phyloP scores from a whole-genome alignment of 2,329 filamentous ascomycete genomes.

The Paraphoma sp. region DNA sequence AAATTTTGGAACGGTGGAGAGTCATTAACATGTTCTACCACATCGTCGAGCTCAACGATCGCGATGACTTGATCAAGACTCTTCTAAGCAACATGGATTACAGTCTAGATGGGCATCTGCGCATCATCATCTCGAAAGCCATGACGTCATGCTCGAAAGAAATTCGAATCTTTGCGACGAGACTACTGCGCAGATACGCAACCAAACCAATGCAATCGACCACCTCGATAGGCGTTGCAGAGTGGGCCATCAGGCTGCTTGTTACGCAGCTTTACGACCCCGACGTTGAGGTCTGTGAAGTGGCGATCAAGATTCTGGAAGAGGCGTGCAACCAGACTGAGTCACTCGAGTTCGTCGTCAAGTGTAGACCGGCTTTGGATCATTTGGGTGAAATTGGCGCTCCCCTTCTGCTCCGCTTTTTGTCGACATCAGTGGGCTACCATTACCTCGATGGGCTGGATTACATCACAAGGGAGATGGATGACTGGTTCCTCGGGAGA shows the following conservation, averaged over 20 bases:
- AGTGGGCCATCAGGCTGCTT: constrained; percentile 96
- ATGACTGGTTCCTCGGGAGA: constrained; percentile 97
- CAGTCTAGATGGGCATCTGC: constrained; percentile 80
- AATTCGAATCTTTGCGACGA: constrained; percentile 89
- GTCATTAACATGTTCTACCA: constrained; percentile 99
- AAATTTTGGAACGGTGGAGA: constrained; percentile 93
- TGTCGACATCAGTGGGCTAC: constrained; percentile 96
- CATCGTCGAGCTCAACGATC: constrained; percentile 88
- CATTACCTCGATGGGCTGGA: constrained; percentile 96
- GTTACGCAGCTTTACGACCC: constrained; percentile 98
- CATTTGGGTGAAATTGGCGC: constrained; percentile 97
- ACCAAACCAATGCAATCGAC: constrained; percentile 60
- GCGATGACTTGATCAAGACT: constrained; percentile 88
- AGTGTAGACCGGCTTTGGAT: constrained; percentile 91
- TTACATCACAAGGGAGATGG: constrained; percentile 99
- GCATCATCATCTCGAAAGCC: constrained; percentile 91
- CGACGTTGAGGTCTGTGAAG: constrained; percentile 94
- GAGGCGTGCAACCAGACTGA: constrained; percentile 94
- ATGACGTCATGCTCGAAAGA: constrained; percentile 90
- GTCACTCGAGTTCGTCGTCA: constrained; percentile 93
- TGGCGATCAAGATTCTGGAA: constrained; percentile 95
- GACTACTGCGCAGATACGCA: constrained; percentile 85
- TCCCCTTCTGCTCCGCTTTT: constrained; percentile 85
- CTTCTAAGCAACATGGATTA: constrained; percentile 94
- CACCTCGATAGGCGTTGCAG: constrained; percentile 68